A percentile compares a stretch with the other conserved stretches of the same genome.
Conservation (phyloP, 768 basidiomycete genomes). For the Tulasnella sp. region DNA sequence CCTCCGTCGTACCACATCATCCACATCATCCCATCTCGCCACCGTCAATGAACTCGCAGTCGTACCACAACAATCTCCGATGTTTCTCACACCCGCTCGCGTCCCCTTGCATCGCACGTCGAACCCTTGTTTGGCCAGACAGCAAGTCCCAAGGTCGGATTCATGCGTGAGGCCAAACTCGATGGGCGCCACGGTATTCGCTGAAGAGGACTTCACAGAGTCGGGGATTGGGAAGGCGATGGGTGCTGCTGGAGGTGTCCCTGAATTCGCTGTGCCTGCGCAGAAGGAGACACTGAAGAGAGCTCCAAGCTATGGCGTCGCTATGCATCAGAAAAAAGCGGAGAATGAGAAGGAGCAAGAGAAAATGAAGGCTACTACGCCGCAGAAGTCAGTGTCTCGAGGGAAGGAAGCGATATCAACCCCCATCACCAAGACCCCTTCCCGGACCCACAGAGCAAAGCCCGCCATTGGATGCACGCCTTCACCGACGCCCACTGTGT, state of each 20-base stretch:
- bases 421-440: background rate
- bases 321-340: slow-evolving; percentile 7
- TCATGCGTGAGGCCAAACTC: slow-evolving; percentile 1
- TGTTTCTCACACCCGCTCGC: background rate
- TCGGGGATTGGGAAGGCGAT: background rate
- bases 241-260: slow-evolving; percentile 9
- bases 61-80: background rate
- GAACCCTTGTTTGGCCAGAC: slow-evolving; percentile 6
- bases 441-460: background rate
- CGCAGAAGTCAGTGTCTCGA: background rate
- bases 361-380: background rate
- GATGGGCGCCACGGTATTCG: slow-evolving; percentile 4
- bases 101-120: slow-evolving; percentile 7
- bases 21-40: slow-evolving; percentile 9
- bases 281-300: background rate
- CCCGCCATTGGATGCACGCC: background rate
- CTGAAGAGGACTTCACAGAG: background rate
- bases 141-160: slow-evolving; percentile 1
- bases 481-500: too few relatives aligned
- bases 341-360: background rate
- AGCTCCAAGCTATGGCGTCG: slow-evolving; percentile 13
- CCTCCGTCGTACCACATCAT: slow-evolving; percentile 9
- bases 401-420: too few relatives aligned
- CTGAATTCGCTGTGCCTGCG: background rate
- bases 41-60: background rate